Percentiles rank a stretch among this genome's conserved stretches.
Evolutionary conservation across 148 eudicot species (phyloP).

Genomic region (Talinum fruticosum): DNA sequence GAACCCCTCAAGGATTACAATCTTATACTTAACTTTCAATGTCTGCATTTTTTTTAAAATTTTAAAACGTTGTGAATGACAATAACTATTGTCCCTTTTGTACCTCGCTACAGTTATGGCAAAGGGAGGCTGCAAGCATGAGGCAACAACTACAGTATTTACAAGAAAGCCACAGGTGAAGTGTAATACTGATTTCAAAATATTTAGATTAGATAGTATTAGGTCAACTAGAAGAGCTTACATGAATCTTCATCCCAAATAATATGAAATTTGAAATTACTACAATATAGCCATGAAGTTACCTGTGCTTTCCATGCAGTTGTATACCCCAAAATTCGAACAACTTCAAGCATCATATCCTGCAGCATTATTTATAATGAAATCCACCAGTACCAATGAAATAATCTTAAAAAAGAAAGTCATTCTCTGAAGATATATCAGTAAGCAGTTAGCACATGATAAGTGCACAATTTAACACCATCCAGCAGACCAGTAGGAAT

Average conservation of each 20-base stretch:
- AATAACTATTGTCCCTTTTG: background rate
- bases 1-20: background rate
- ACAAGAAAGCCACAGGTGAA: slow-evolving; percentile 24
- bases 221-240: background rate
- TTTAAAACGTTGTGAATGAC: background rate
- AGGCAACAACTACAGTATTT: slow-evolving; percentile 23
- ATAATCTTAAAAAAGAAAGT: background rate
- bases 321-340: background rate
- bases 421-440: background rate
- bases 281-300: background rate
- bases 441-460: background rate
- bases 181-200: background rate
- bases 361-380: background rate
- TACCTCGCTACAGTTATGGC: slow-evolving; percentile 24
- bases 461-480: background rate
- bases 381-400: background rate
- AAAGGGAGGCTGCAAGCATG: slow-evolving; percentile 28
- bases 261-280: background rate
- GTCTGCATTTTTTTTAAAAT: background rate
- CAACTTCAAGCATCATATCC: background rate
- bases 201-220: background rate
- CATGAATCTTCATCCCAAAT: background rate
- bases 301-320: background rate
- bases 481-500: background rate
- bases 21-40: no score